Base-by-base conservation (phyloP, 1,139 yeast species). In the Pichia sp. region DNA sequence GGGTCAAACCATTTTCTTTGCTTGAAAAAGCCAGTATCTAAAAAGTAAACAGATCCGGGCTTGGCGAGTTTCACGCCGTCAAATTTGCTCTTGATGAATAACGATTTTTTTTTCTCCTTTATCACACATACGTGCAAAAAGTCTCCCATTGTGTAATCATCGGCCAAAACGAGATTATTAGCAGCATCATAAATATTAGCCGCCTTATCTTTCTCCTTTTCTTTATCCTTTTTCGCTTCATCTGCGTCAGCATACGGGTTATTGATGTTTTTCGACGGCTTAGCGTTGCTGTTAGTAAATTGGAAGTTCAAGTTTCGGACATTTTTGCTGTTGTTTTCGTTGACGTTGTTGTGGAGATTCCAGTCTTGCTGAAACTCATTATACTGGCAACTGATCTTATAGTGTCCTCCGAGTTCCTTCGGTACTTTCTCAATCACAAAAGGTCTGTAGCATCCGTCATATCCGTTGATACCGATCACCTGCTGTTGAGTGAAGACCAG, bases 401-500 rank as follows among this genome's bases (percentile, higher is more conserved):
- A 61, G 30, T 54, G 15, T 1, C 67, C 66, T 1, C 65, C 66
- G 3, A 29, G 13, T 3, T 54, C 45, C 16, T 51, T 57, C 5
- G 61, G 50, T 8, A 58, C 52, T 41, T 63, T 66, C 41, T 65
- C 67, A 34, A 66, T 61, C 0, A 54, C 49, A 26, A 67, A 63
- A 3, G 59, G 38, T 42, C 49, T 34, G 45, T 51, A 13, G 50
- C 51, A n/a, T 42, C 55, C 50, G 51, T 57, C 36, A 23, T 30
- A 11, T 5, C 57, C 57, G 36, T 42, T 63, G 2, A 54, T 31
- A 3, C 55, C 55, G 30, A 54, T 67, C 62, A 55, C 69, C 44
- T 45, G 71, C 60, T 53, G 75, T 62, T 49, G 77, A 66, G 55
- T 73, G 66, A 64, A 71, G 57, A 31, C 70, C 70, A 55, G 74